phyloP scores from a whole-genome alignment of 1,284 basidiomycete species.

The Boletus holoroseus region DNA sequence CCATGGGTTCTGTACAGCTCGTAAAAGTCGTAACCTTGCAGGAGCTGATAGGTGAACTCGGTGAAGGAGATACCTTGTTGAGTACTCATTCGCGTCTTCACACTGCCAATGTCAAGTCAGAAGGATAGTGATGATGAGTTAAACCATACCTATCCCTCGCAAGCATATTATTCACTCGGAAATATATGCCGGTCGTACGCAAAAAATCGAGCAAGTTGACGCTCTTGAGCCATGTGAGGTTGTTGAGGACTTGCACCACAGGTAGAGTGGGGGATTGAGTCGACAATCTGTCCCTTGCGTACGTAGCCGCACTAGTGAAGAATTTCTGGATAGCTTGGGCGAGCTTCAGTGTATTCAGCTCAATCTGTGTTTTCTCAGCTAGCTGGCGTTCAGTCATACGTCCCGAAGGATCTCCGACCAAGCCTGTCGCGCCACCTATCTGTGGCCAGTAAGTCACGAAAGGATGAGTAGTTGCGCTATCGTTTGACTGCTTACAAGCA shows the following conservation, averaged over 20 bases:
- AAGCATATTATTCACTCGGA: conserved; percentile 87
- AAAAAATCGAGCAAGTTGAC: conserved; percentile 83
- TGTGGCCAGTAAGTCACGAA: conserved; percentile 33
- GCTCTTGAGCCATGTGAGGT: conserved; percentile 76
- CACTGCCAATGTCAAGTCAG: conserved; percentile 45
- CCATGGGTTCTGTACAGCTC: conserved; percentile 61
- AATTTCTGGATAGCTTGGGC: conserved; percentile 64
- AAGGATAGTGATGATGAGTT: not conserved
- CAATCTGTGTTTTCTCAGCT: conserved; percentile 55
- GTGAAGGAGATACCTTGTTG: conserved; percentile 90
- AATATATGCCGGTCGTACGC: conserved; percentile 73
- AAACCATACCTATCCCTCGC: conserved; percentile 77
- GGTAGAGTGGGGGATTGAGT: conserved; percentile 16
- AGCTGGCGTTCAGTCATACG: conserved; percentile 77
- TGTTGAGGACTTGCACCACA: conserved; percentile 65
- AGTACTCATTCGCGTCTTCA: conserved; percentile 76
- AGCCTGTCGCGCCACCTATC: conserved; percentile 95
- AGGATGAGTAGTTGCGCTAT: not conserved
- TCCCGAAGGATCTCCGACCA: conserved; percentile 96
- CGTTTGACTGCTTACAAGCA: conserved; percentile 56
- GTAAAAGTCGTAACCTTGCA: conserved; percentile 95
- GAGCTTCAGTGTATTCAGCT: conserved; percentile 66
- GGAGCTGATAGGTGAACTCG: conserved; percentile 95
- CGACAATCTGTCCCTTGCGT: conserved; percentile 44
- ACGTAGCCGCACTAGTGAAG: conserved; percentile 61